These are phyloP conservation scores for Murraya koenigii DNA, from an alignment of 345 rosid species.

Conservation along the genomic window DNA sequence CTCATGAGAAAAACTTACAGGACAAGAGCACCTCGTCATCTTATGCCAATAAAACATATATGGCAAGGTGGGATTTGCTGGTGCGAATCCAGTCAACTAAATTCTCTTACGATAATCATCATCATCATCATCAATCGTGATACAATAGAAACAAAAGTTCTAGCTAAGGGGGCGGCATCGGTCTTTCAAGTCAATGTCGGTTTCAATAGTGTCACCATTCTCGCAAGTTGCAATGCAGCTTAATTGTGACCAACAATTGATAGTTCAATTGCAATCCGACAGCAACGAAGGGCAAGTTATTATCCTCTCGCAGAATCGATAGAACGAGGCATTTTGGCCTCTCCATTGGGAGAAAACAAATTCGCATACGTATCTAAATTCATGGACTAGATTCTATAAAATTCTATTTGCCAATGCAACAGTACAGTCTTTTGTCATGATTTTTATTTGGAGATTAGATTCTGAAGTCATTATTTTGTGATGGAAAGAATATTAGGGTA, in stretches of 20 bases:
- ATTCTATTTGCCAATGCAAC: background rate
- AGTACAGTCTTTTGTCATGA: background rate
- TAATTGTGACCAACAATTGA: constrained; percentile 15
- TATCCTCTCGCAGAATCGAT: background rate
- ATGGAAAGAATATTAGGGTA: background rate
- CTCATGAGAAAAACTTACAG: too few species aligned
- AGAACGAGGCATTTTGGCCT: background rate
- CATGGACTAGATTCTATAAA: background rate
- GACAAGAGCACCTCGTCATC: too few species aligned
- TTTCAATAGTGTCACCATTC: constrained; percentile 16
- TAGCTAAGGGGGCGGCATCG: background rate
- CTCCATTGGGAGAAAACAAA: background rate
- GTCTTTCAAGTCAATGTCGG: background rate
- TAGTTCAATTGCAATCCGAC: background rate
- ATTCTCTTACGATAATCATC: background rate
- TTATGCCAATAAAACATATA: too few species aligned
- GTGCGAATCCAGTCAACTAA: background rate
- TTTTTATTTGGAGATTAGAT: background rate
- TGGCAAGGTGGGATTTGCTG: too few species aligned
- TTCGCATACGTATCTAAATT: background rate
- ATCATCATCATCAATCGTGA: background rate
- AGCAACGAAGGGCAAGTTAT: background rate
- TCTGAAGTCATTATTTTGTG: background rate
- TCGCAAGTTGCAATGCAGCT: background rate
- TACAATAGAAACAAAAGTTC: background rate